These are phyloP conservation scores for Coelastrella sp. DNA, from an alignment of 139 green algal species.

Conservation along the genomic window DNA sequence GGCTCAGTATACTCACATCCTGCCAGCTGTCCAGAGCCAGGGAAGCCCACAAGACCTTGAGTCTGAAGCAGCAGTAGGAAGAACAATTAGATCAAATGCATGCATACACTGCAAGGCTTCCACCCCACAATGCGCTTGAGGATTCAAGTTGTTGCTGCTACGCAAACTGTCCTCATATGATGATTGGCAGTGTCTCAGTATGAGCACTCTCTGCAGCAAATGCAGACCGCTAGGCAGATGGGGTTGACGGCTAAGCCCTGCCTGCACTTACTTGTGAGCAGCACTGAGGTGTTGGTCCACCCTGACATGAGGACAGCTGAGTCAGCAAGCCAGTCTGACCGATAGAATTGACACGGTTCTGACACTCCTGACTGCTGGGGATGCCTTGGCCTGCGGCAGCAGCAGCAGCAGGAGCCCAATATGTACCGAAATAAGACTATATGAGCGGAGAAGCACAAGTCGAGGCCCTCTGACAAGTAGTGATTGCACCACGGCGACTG, in stretches of 20 bases:
- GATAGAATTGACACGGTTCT: conserved; percentile 16
- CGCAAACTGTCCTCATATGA: too few relatives aligned
- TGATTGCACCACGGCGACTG: too few relatives aligned
- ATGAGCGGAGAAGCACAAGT: too few relatives aligned
- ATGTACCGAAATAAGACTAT: too few relatives aligned
- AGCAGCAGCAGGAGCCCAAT: neutral
- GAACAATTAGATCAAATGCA: neutral
- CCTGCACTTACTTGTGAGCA: neutral
- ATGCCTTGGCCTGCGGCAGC: conserved; percentile 34
- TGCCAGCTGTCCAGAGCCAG: conserved; percentile 36
- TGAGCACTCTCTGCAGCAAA: neutral
- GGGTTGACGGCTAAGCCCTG: neutral
- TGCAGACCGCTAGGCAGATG: neutral
- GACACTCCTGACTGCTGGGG: conserved; percentile 16
- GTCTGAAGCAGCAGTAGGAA: conserved; percentile 11
- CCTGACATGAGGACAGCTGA: conserved; percentile 24
- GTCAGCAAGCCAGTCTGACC: conserved; percentile 34
- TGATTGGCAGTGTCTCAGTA: neutral
- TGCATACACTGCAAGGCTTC: too few relatives aligned
- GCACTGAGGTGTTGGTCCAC: conserved; percentile 15
- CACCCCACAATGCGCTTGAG: neutral
- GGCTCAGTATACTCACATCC: conserved; percentile 36
- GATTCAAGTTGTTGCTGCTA: neutral
- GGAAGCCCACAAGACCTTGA: conserved; percentile 29
- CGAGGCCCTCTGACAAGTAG: too few relatives aligned